These are phyloP conservation scores for Daedaleopsis nitida DNA, from an alignment of 768 basidiomycete species.

Conservation along the genomic window DNA sequence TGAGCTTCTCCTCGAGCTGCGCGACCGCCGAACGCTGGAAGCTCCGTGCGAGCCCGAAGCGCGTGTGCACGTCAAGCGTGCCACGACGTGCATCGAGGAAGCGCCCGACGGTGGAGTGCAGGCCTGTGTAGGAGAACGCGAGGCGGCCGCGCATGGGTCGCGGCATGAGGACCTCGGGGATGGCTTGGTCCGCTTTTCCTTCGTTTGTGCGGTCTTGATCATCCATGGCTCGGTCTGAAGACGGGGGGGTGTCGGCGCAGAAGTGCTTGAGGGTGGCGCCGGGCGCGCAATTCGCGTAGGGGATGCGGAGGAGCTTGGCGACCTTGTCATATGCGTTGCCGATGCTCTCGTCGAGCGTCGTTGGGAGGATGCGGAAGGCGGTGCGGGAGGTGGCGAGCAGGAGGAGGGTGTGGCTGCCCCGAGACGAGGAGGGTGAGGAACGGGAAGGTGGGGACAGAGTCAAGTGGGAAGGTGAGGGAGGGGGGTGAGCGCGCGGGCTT, in stretches of 20 bases:
- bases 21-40: constrained; percentile 74
- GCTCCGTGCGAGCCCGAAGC: constrained; percentile 55
- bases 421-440: constrained; percentile 89
- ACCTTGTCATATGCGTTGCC: constrained; percentile 91
- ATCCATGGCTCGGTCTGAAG: constrained; percentile 70
- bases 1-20: constrained; percentile 78
- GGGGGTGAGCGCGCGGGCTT: constrained; percentile 94
- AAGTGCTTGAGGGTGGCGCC: constrained; percentile 82
- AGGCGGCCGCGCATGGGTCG: constrained; percentile 51
- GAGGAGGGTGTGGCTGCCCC: constrained; percentile 90
- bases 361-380: constrained; percentile 70
- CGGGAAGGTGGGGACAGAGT: constrained; percentile 67
- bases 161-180: constrained; percentile 9
- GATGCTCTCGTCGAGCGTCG: constrained; percentile 73
- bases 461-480: constrained; percentile 62
- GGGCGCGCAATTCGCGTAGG: constrained; percentile 63
- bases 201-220: constrained; percentile 58
- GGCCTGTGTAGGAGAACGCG: constrained; percentile 77
- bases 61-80: constrained; percentile 41
- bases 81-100: constrained; percentile 49
- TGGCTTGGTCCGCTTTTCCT: constrained; percentile 45
- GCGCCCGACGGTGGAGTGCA: constrained; percentile 72
- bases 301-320: constrained; percentile 62
- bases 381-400: constrained; percentile 67
- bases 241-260: constrained; percentile 61